Evolutionary conservation across 768 basidiomycete species (phyloP).

Genomic region (Leccinum sublutescens): DNA sequence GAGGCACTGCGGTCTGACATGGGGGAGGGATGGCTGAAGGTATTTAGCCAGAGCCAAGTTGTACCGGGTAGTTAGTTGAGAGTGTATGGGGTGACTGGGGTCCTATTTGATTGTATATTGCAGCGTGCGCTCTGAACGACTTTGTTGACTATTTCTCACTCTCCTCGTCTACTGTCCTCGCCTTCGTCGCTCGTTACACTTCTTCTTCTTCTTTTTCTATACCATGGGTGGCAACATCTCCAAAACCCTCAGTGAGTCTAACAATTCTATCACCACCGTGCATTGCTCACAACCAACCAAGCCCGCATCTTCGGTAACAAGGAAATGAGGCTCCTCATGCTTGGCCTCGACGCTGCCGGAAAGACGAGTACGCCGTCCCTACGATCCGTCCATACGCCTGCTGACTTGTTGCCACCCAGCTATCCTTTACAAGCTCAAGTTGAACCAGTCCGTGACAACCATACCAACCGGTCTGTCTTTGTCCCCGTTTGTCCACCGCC

Average conservation of each 20-base stretch:
- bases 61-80: not conserved
- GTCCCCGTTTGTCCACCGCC: not conserved
- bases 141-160: conserved; percentile 25
- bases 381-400: not conserved
- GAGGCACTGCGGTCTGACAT: conserved; percentile 85
- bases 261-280: accelerated
- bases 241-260: conserved; percentile 67
- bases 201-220: conserved; percentile 11
- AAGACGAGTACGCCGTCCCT: conserved; percentile 80
- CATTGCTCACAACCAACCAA: conserved; percentile 31
- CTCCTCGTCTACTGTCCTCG: conserved; percentile 16
- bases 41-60: conserved; percentile 65
- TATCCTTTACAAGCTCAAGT: conserved; percentile 97
- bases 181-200: conserved; percentile 64
- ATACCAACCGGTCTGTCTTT: conserved; percentile 80
- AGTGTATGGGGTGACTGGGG: conserved; percentile 31
- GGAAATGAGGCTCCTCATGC: conserved; percentile 97
- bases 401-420: conserved; percentile 47
- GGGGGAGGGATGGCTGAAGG: conserved; percentile 87
- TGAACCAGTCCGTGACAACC: conserved; percentile 98
- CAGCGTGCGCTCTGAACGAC: not conserved
- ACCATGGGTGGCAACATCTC: conserved; percentile 87
- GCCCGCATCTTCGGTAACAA: conserved; percentile 97
- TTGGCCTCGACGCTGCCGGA: conserved; percentile 96
- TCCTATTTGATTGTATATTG: conserved; percentile 19